These are phyloP conservation scores for Cylindrotheca fusiformis DNA, from an alignment of 108 stramenopile species.

Conservation along the genomic window DNA sequence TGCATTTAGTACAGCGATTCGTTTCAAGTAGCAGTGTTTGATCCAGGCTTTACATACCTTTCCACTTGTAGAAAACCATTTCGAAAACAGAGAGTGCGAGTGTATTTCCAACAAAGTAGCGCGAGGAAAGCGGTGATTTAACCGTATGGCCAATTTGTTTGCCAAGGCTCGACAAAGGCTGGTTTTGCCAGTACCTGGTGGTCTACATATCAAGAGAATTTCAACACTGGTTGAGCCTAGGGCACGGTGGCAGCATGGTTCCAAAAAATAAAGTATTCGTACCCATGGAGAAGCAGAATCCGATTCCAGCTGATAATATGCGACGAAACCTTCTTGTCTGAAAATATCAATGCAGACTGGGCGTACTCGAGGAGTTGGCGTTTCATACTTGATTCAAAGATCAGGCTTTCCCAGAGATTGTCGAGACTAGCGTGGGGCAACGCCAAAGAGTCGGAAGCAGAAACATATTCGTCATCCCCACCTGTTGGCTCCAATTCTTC, in stretches of 20 bases:
- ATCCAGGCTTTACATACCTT: constrained; percentile 33
- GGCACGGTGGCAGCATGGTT: background rate
- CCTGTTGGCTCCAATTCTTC: constrained; percentile 45
- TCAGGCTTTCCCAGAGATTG: constrained; percentile 44
- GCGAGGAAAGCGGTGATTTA: constrained; percentile 44
- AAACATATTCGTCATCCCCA: constrained; percentile 40
- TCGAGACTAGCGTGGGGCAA: constrained; percentile 48
- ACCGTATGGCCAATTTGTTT: constrained; percentile 74
- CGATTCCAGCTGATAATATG: constrained; percentile 80
- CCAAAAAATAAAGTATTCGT: no score
- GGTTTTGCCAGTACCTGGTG: constrained; percentile 83
- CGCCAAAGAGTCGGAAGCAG: constrained; percentile 44
- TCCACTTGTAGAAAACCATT: constrained; percentile 89
- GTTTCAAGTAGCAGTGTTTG: no score
- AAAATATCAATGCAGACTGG: constrained; percentile 41
- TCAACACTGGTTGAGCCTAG: constrained; percentile 53
- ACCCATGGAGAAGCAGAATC: constrained; percentile 78
- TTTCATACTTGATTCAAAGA: constrained; percentile 33
- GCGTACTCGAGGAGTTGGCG: constrained; percentile 37
- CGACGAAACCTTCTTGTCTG: constrained; percentile 31
- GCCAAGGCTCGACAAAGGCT: constrained; percentile 71
- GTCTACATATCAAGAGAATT: constrained; percentile 63
- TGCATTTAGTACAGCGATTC: no score
- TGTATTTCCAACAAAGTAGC: constrained; percentile 77
- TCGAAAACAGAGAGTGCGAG: constrained; percentile 80